Conservation (phyloP, 805 yeast genomes). For the Nakazawaea laoshanensis region DNA sequence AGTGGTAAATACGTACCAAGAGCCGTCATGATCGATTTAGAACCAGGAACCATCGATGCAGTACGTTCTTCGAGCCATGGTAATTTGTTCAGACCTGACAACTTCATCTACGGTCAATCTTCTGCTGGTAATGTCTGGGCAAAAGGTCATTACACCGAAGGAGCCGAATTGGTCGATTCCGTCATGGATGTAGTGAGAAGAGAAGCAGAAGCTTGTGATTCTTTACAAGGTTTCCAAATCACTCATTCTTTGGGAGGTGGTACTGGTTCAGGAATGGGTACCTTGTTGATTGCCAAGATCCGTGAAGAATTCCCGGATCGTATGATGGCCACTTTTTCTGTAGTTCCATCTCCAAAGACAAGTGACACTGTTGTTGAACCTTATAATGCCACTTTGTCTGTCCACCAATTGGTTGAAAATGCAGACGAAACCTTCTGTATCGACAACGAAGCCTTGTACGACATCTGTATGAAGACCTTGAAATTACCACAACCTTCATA, state of each 20-base stretch:
- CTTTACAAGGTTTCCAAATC: slow-evolving; percentile 91
- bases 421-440: slow-evolving; percentile 93
- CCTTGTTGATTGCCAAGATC: slow-evolving; percentile 73
- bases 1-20: slow-evolving; percentile 90
- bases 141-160: slow-evolving; percentile 94
- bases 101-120: slow-evolving; percentile 80
- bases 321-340: slow-evolving; percentile 94
- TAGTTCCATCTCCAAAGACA: slow-evolving; percentile 84
- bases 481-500: slow-evolving; percentile 75
- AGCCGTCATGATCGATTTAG: slow-evolving; percentile 86
- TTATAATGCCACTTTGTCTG: slow-evolving; percentile 84
- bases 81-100: slow-evolving; percentile 85
- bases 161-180: slow-evolving; percentile 87
- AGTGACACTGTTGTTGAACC: slow-evolving; percentile 95
- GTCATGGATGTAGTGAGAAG: slow-evolving; percentile 87
- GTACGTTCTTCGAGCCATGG: slow-evolving; percentile 79
- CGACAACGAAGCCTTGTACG: slow-evolving; percentile 89
- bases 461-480: slow-evolving; percentile 80
- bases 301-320: slow-evolving; percentile 92
- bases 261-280: slow-evolving; percentile 97
- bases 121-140: slow-evolving; percentile 98
- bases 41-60: slow-evolving; percentile 88
- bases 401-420: slow-evolving; percentile 85
- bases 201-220: slow-evolving; percentile 90
- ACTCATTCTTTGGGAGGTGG: slow-evolving; percentile 83